phyloP scores from a whole-genome alignment of 2,329 filamentous ascomycete species.

The Diaporthe citrichinensis region DNA sequence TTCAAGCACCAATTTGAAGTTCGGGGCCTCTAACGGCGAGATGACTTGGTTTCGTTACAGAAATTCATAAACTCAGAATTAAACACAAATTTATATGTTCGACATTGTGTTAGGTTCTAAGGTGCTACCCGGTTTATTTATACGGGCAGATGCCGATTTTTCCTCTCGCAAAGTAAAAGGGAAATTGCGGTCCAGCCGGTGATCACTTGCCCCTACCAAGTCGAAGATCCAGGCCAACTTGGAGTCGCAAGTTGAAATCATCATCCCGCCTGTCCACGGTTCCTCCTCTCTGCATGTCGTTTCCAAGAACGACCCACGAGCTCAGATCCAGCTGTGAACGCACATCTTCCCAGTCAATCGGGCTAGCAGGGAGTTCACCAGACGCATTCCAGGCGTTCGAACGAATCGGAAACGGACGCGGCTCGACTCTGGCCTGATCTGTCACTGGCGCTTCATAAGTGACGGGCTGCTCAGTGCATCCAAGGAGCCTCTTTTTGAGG shows the following conservation, averaged over 20 bases:
- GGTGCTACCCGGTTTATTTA: not conserved
- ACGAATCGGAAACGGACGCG: not conserved
- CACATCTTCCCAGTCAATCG: not conserved
- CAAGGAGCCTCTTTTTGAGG: conserved; percentile 19
- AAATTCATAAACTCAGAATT: not conserved
- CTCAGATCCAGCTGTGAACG: not conserved
- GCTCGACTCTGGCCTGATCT: not conserved
- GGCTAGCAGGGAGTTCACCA: not conserved
- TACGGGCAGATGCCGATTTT: not conserved
- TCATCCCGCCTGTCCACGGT: not conserved
- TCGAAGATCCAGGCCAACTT: not conserved
- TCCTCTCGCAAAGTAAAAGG: not conserved
- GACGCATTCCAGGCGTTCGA: not conserved
- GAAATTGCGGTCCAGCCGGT: too few species aligned
- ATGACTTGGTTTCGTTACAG: not conserved
- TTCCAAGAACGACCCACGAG: not conserved
- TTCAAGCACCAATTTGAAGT: not conserved
- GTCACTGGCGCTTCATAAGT: not conserved
- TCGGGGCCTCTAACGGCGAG: not conserved
- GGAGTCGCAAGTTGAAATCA: not conserved
- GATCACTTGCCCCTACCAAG: not conserved
- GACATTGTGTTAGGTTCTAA: not conserved
- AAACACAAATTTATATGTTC: not conserved
- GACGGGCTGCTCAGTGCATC: not conserved
- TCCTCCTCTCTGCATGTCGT: conserved; percentile 7